A percentile compares a stretch with the other conserved stretches of the same genome.
phyloP scores from a whole-genome alignment of 2,329 filamentous ascomycete genomes.

The Exophiala sp. region DNA sequence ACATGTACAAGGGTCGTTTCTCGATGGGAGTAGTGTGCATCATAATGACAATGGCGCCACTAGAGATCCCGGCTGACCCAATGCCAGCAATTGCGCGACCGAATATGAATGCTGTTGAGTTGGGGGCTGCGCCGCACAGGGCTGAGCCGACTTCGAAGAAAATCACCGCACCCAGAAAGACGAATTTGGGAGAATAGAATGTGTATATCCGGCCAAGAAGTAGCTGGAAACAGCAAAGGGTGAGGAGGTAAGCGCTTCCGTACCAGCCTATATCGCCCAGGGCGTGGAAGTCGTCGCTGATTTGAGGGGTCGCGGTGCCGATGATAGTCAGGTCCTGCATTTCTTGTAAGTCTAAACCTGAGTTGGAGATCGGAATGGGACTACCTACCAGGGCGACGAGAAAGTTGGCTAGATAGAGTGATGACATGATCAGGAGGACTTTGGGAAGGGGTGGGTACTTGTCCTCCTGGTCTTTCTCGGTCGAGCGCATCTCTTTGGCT shows the following conservation, averaged over 20 bases:
- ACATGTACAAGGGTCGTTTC: constrained; percentile 47
- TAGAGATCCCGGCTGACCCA: constrained; percentile 35
- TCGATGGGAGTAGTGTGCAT: constrained; percentile 44
- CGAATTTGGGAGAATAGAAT: constrained; percentile 32
- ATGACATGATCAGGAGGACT: no score
- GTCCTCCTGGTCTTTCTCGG: no score
- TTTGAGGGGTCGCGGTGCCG: constrained; percentile 46
- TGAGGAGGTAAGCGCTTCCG: constrained; percentile 40
- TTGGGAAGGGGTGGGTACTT: no score
- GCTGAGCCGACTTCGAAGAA: constrained; percentile 43
- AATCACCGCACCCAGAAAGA: constrained; percentile 36
- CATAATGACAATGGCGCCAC: constrained; percentile 45
- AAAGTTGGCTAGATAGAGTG: no score
- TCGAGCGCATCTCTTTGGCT: no score
- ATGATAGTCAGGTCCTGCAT: constrained; percentile 32
- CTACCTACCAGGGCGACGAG: no score
- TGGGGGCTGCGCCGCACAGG: constrained; percentile 39
- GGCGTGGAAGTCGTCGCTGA: constrained; percentile 46
- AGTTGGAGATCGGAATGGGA: no score
- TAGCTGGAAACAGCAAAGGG: constrained; percentile 32
- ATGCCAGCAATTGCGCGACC: constrained; percentile 40
- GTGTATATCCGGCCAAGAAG: constrained; percentile 35
- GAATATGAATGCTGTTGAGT: constrained; percentile 36
- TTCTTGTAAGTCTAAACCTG: no score
- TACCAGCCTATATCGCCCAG: constrained; percentile 49